Conservation (phyloP, 805 yeast species). For the Torulaspora franciscae region DNA sequence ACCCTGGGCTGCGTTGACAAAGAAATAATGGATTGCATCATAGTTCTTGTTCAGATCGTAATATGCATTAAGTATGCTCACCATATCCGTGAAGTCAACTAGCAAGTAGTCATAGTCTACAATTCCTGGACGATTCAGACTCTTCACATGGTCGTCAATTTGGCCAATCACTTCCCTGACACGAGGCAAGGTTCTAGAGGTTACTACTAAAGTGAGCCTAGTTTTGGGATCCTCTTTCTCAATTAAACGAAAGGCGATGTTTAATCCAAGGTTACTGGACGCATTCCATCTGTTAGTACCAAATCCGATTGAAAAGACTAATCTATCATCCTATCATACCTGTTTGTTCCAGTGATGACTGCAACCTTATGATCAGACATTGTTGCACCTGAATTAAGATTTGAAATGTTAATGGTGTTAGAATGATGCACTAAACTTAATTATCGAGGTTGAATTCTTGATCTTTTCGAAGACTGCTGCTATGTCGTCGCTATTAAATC, state of each 20-base stretch:
- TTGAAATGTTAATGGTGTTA: not conserved
- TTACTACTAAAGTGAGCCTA: conserved; percentile 73
- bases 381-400: not conserved
- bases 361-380: conserved; percentile 33
- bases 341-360: conserved; percentile 44
- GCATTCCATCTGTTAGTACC: conserved; percentile 1
- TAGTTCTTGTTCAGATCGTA: conserved; percentile 65
- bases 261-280: conserved; percentile 69
- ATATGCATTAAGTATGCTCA: conserved; percentile 69
- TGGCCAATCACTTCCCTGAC: conserved; percentile 67
- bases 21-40: conserved; percentile 66
- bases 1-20: conserved; percentile 87
- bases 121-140: conserved; percentile 45
- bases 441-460: not conserved
- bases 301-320: not conserved
- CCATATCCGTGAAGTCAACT: conserved; percentile 88
- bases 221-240: conserved; percentile 49
- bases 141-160: conserved; percentile 45
- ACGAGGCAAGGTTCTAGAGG: conserved; percentile 83
- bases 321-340: conserved; percentile 20
- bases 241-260: conserved; percentile 75
- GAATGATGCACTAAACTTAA: not conserved
- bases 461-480: not conserved
- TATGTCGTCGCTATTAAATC: not conserved
- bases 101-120: conserved; percentile 83